Evolutionary conservation across 345 rosid species (phyloP).

Genomic region (Gossypium longicalyx): DNA sequence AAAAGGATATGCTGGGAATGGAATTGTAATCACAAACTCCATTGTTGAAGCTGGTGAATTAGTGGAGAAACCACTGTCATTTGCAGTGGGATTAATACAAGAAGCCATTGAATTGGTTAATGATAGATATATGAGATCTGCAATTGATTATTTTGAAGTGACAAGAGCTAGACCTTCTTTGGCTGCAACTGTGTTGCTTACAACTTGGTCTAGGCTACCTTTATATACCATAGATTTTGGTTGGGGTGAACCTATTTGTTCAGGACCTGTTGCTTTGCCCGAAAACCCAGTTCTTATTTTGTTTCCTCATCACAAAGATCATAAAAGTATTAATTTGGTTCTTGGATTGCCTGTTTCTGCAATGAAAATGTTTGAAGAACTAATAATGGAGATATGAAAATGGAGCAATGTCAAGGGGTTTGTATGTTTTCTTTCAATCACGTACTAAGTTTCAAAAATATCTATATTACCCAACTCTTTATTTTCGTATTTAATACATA

Average conservation of each 20-base stretch:
- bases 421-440: too few relatives aligned
- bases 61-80: constrained; percentile 44
- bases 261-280: constrained; percentile 82
- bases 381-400: constrained; percentile 17
- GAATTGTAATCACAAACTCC: constrained; percentile 60
- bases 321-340: constrained; percentile 60
- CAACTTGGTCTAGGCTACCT: constrained; percentile 78
- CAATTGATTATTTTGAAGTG: constrained; percentile 71
- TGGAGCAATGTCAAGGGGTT: too few relatives aligned
- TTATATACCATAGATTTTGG: constrained; percentile 79
- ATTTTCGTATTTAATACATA: too few relatives aligned
- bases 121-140: constrained; percentile 76
- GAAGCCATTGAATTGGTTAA: constrained; percentile 55
- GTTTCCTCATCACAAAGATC: constrained; percentile 58
- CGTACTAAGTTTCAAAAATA: too few relatives aligned
- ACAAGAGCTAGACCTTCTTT: constrained; percentile 80
- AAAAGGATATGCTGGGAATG: constrained; percentile 70
- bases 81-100: constrained; percentile 45
- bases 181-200: constrained; percentile 65
- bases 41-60: constrained; percentile 65
- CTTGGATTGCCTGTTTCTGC: constrained; percentile 76
- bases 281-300: constrained; percentile 77
- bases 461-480: too few relatives aligned
- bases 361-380: constrained; percentile 56
- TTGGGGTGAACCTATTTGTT: constrained; percentile 70